Evolutionary conservation across 306 rosid species (phyloP).

Genomic region (Herpetospermum pedunculosum): DNA sequence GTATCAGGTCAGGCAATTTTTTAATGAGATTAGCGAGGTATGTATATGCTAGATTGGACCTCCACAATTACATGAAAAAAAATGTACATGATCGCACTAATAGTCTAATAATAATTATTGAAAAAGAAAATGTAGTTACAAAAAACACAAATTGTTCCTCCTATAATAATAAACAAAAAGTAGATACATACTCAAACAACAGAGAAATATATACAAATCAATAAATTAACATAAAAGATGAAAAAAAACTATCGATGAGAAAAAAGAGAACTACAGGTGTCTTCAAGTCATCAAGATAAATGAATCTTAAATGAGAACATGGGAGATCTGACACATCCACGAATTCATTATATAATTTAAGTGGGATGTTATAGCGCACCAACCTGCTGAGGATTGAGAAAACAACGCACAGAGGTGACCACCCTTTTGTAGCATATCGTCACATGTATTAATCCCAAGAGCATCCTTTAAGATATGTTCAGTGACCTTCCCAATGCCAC

Average conservation of each 20-base stretch:
- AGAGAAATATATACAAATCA: background rate
- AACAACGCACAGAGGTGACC: constrained; percentile 64
- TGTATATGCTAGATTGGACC: background rate
- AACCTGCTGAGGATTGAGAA: constrained; percentile 78
- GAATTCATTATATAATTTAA: background rate
- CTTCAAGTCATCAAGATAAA: background rate
- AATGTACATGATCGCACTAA: background rate
- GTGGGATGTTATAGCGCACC: constrained; percentile 4
- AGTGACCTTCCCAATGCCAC: constrained; percentile 95
- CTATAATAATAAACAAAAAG: background rate
- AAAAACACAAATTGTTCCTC: background rate
- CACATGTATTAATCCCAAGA: constrained; percentile 72
- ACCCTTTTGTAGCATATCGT: constrained; percentile 70
- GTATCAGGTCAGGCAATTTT: background rate
- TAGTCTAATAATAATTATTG: background rate
- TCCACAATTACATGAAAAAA: background rate
- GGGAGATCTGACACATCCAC: background rate
- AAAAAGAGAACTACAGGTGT: background rate
- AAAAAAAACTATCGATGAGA: background rate
- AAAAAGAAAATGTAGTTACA: background rate
- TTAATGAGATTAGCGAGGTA: background rate
- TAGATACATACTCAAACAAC: background rate
- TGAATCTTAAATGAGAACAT: background rate
- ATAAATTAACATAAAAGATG: background rate
- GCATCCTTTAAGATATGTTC: constrained; percentile 71